A percentile compares a stretch with the other conserved stretches of the same genome.
phyloP scores from a whole-genome alignment of 352 stramenopile species.

The Blastocystis sp. region DNA sequence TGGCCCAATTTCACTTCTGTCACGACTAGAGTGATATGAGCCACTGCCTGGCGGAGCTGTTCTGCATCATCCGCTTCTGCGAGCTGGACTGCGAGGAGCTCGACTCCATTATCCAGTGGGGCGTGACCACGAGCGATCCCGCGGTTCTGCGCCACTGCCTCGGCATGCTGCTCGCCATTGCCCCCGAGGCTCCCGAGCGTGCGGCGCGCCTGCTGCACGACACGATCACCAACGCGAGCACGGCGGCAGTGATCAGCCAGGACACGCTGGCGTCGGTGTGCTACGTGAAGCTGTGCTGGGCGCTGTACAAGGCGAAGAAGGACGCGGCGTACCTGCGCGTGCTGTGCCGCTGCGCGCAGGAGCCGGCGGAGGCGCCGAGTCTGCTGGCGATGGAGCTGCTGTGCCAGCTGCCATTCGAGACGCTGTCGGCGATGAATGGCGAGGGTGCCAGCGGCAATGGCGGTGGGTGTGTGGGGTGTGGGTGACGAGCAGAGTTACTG shows the following conservation, averaged over 20 bases:
- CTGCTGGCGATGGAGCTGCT: constrained; percentile 95
- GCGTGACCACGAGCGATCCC: background rate
- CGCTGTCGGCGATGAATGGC: background rate
- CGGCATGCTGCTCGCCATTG: constrained; percentile 37
- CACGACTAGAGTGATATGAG: constrained; percentile 1
- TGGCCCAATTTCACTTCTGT: background rate
- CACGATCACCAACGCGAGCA: background rate
- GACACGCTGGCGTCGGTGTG: constrained; percentile 25
- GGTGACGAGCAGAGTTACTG: constrained; percentile 4
- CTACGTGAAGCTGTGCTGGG: background rate
- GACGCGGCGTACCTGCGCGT: background rate
- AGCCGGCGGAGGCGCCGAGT: constrained; percentile 80
- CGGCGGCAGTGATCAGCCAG: background rate
- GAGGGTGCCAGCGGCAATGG: background rate
- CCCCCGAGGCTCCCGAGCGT: background rate
- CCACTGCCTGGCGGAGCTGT: constrained; percentile 30
- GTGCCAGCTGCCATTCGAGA: constrained; percentile 81
- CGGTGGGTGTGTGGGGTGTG: background rate
- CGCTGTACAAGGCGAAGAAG: constrained; percentile 27
- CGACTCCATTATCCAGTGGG: constrained; percentile 43
- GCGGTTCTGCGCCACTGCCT: constrained; percentile 38
- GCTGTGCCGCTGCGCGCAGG: background rate
- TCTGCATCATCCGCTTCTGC: constrained; percentile 42
- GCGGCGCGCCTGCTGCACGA: background rate
- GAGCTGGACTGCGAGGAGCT: constrained; percentile 34